Percentiles rank a stretch among this genome's conserved stretches.
These are phyloP conservation scores for Millerozyma acaciae DNA, from an alignment of 805 yeast species.

Conservation along the genomic window DNA sequence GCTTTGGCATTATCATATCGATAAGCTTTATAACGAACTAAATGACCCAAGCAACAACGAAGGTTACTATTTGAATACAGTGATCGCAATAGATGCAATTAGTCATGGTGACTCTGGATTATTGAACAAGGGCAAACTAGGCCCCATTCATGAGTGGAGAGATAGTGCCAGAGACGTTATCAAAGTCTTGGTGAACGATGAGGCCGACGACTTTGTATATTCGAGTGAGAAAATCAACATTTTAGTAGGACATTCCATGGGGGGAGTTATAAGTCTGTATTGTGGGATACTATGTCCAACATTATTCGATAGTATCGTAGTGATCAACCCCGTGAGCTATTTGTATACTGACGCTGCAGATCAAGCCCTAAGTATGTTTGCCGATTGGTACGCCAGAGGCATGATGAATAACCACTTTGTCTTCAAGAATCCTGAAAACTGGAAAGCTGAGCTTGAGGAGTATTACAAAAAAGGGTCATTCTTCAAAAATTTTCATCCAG, in stretches of 20 bases:
- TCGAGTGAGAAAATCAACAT: conserved; percentile 6
- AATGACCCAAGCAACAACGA: conserved; percentile 29
- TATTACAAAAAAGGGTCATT: conserved; percentile 13
- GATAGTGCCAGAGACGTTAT: conserved; percentile 11
- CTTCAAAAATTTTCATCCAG: conserved; percentile 11
- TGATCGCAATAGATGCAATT: conserved; percentile 11
- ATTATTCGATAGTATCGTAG: conserved; percentile 8
- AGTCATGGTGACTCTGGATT: conserved; percentile 12
- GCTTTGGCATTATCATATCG: conserved; percentile 13
- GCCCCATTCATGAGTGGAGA: conserved; percentile 8
- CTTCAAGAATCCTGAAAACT: conserved; percentile 7
- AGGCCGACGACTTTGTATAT: conserved; percentile 2
- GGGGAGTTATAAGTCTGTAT: conserved; percentile 8
- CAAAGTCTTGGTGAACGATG: conserved; percentile 3
- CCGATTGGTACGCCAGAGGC: conserved; percentile 9
- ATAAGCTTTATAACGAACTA: conserved; percentile 13
- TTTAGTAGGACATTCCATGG: conserved; percentile 15
- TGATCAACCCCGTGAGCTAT: conserved; percentile 11
- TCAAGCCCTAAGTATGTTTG: not conserved
- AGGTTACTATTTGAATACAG: conserved; percentile 23
- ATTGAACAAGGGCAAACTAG: conserved; percentile 8
- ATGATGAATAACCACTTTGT: conserved; percentile 9
- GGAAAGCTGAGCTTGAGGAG: conserved; percentile 10
- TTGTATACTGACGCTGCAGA: not conserved
- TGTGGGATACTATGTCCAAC: conserved; percentile 5